Base-by-base conservation (phyloP, 495 filamentous ascomycete species). In the Hyaloscypha hepaticicola region DNA sequence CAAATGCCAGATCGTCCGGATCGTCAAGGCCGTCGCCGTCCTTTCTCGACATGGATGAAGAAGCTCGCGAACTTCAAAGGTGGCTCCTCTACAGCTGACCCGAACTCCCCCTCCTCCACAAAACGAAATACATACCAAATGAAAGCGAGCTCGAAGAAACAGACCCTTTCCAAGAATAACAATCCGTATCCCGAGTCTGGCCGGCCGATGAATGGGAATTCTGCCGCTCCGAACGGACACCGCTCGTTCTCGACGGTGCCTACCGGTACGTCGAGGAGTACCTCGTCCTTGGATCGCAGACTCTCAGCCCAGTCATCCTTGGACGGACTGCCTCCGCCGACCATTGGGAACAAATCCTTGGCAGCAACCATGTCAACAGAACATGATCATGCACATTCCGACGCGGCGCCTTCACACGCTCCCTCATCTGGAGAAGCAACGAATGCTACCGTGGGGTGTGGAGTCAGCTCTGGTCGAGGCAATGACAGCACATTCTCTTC, bases 11-110 rank as follows among this genome's bases (percentile, higher is more conserved):
- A 63, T 55, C 75, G 76, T 58, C 59, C 75, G 71, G 80, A 75
- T 61, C 81, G 81, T 33, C 63, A 70, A 41, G 77, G 77, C 49
- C 89, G 92, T 60, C 89, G 92, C 58, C 87, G 89, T 56, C 94
- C 94, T 5, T 97, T 99, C 75, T 86, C 93, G 25, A 88, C 85
- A 50, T 93, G 93, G 89, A 91, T 99, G 87, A 97, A 94, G 81
- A 92, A 93, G 66, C 84, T 99, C 28, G 87, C 92, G 31, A 95
- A 86, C 72, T 83, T 97, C 66, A 97, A 94, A 75, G 82, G 75
- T 65, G 82, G 82, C 9, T 68, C 67, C 12, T 66, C 67, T 58
- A 26, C 62, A 16, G 52, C 72, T 56, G 66, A 55, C 16, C 80
- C 73, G 66, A 64, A 50, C 21, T 58, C 65, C 7, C 12, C 60